A percentile compares a stretch with the other conserved stretches of the same genome.
These are phyloP conservation scores for Solanum habrochaites DNA, from an alignment of 257 asterid genomes.

Conservation along the genomic window DNA sequence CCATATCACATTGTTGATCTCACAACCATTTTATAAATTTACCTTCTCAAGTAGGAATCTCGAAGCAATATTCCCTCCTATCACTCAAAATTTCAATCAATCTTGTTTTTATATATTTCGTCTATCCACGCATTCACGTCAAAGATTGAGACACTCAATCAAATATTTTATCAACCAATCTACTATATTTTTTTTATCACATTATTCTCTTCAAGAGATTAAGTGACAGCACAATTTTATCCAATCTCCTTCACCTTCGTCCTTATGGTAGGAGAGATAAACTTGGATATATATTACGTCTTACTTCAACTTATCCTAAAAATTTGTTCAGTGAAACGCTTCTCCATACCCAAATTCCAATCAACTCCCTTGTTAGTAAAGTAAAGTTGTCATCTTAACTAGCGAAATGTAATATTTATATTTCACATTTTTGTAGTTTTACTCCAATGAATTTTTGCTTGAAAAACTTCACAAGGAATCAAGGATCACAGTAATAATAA, in stretches of 20 bases:
- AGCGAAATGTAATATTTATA: neutral
- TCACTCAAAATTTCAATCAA: neutral
- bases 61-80: neutral
- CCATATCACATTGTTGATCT: neutral
- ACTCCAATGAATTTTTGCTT: neutral
- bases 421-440: neutral
- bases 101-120: neutral
- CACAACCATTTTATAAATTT: neutral
- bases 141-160: neutral
- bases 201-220: neutral
- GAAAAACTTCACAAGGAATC: neutral
- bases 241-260: neutral
- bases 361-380: neutral
- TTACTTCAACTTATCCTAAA: neutral
- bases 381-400: neutral
- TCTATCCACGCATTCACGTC: neutral
- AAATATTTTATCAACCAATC: neutral
- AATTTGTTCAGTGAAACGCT: neutral
- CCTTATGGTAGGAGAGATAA: neutral
- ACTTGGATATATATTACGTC: neutral
- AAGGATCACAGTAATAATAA: neutral
- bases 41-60: neutral
- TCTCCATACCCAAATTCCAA: neutral
- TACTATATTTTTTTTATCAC: neutral
- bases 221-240: neutral